A percentile compares a stretch with the other conserved stretches of the same genome.
These are phyloP conservation scores for Apiotrichum mycotoxinovorans DNA, from an alignment of 1,284 basidiomycete genomes.

Conservation along the genomic window DNA sequence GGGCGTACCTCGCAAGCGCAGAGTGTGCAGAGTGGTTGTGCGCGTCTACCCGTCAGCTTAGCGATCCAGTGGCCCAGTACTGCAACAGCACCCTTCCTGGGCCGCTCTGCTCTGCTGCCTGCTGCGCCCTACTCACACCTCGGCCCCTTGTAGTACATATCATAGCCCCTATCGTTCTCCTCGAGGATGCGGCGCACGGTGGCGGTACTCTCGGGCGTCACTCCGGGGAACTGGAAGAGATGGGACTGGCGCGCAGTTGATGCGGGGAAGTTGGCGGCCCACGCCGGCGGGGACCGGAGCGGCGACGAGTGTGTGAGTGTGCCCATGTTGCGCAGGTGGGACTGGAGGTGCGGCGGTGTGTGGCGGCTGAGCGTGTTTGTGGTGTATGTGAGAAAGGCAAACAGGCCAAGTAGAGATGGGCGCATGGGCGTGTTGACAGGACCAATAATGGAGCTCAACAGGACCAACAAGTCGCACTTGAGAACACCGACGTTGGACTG, in stretches of 20 bases:
- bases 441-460: too few relatives aligned
- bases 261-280: conserved; percentile 25
- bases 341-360: too few relatives aligned
- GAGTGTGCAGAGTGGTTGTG: conserved; percentile 61
- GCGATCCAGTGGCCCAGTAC: neutral
- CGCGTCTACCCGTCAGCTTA: conserved; percentile 21
- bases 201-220: conserved; percentile 55
- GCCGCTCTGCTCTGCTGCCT: too few relatives aligned
- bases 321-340: too few relatives aligned
- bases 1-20: conserved; percentile 60
- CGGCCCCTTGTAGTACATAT: conserved; percentile 54
- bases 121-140: conserved; percentile 29
- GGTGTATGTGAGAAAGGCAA: too few relatives aligned
- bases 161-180: conserved; percentile 58
- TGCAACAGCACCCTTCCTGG: too few relatives aligned
- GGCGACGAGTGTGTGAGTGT: too few relatives aligned
- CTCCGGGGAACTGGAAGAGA: conserved; percentile 52
- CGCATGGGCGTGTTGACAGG: too few relatives aligned
- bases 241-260: conserved; percentile 33
- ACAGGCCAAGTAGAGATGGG: too few relatives aligned
- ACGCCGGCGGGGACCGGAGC: conserved; percentile 4
- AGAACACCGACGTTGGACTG: too few relatives aligned
- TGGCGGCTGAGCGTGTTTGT: too few relatives aligned
- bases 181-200: conserved; percentile 55
- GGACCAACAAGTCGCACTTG: too few relatives aligned